phyloP scores from a whole-genome alignment of 2,329 filamentous ascomycete genomes.

The Cladosporium colombiae region DNA sequence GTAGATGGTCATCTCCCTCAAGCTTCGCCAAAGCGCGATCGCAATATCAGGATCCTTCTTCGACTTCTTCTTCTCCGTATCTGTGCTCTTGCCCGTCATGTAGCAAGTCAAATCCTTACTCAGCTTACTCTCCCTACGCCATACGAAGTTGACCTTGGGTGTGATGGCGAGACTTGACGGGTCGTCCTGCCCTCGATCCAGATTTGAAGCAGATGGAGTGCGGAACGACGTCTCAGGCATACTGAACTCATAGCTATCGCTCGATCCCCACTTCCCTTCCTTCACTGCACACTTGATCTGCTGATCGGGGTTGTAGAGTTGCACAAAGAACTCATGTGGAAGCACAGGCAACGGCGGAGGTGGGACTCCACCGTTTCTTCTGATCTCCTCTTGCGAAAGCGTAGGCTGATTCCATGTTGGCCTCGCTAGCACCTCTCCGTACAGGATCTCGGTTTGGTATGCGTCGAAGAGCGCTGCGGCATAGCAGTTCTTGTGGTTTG shows the following conservation, averaged over 20 bases:
- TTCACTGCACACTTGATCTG: constrained; percentile 70
- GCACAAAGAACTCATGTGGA: constrained; percentile 77
- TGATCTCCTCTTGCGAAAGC: constrained; percentile 77
- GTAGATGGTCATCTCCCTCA: constrained; percentile 82
- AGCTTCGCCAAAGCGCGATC: constrained; percentile 78
- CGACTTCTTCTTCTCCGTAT: constrained; percentile 64
- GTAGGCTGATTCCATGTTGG: constrained; percentile 85
- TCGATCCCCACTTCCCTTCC: constrained; percentile 75
- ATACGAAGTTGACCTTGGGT: constrained; percentile 80
- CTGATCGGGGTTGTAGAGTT: constrained; percentile 93
- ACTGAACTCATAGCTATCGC: constrained; percentile 86
- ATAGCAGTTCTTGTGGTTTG: constrained; percentile 77
- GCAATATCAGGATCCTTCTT: constrained; percentile 83
- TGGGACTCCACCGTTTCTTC: constrained; percentile 65
- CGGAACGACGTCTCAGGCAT: constrained; percentile 85
- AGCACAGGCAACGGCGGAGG: constrained; percentile 70
- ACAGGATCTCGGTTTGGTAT: constrained; percentile 77
- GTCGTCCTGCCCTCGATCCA: constrained; percentile 72
- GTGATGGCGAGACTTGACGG: constrained; percentile 54
- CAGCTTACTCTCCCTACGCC: constrained; percentile 84
- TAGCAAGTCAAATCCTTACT: constrained; percentile 88
- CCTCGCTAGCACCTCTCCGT: constrained; percentile 79
- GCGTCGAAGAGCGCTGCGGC: constrained; percentile 83
- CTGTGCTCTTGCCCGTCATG: constrained; percentile 74
- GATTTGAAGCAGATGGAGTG: constrained; percentile 71